These are phyloP conservation scores for Fusarium sp. DNA, from an alignment of 2,329 filamentous ascomycete species.

Conservation along the genomic window DNA sequence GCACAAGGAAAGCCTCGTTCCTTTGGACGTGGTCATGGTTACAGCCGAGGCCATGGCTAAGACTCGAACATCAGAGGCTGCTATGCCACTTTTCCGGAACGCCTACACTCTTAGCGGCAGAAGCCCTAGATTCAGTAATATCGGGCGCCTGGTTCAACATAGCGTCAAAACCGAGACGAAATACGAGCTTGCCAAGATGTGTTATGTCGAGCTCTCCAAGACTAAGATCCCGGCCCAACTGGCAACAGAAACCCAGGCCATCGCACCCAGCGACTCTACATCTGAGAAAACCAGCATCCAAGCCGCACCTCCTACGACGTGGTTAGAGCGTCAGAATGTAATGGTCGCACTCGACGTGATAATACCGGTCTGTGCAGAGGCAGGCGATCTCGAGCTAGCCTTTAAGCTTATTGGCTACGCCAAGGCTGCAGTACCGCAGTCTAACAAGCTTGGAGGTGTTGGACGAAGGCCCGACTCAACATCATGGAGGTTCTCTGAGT, in stretches of 20 bases:
- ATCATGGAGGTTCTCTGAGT: conserved; percentile 34
- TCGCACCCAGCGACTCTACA: not conserved
- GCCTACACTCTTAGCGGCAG: conserved; percentile 47
- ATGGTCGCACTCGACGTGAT: conserved; percentile 43
- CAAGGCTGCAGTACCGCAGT: conserved; percentile 6
- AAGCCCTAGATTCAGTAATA: conserved; percentile 41
- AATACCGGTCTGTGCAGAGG: conserved; percentile 47
- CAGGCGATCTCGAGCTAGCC: conserved; percentile 51
- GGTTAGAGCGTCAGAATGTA: conserved; percentile 24
- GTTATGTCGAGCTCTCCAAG: conserved; percentile 41
- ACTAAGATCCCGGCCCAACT: not conserved
- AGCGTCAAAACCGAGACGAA: conserved; percentile 44
- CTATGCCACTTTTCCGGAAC: conserved; percentile 51
- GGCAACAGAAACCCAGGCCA: not conserved
- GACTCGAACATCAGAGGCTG: conserved; percentile 46
- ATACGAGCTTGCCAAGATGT: conserved; percentile 48
- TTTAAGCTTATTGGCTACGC: conserved; percentile 47
- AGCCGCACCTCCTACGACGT: conserved; percentile 4
- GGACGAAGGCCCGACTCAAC: not conserved
- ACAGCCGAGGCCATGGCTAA: conserved; percentile 52
- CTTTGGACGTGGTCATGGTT: conserved; percentile 53
- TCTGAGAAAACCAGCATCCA: conserved; percentile 12
- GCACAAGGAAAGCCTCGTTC: conserved; percentile 50
- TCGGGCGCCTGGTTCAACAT: conserved; percentile 50
- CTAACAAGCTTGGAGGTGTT: not conserved